Conservation (phyloP, 1,139 yeast genomes). For the Saccharomyces hybrid region DNA sequence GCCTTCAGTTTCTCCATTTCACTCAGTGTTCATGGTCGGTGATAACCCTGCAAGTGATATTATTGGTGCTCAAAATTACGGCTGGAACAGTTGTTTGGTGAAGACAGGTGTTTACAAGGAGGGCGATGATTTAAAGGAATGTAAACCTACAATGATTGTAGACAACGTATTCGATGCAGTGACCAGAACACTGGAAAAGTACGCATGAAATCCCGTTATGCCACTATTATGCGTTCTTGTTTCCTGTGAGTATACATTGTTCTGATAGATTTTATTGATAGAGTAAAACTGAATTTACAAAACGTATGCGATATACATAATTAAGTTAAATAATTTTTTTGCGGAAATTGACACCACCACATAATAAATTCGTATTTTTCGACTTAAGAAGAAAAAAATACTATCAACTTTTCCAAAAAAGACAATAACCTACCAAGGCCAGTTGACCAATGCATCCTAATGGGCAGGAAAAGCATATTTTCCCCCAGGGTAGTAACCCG, state of each 20-base stretch:
- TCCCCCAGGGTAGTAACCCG: neutral
- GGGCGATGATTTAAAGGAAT: constrained; percentile 43
- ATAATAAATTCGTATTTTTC: neutral
- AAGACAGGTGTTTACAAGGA: constrained; percentile 82
- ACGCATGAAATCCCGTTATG: neutral
- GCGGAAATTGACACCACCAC: neutral
- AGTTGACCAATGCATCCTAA: neutral
- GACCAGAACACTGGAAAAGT: constrained; percentile 22
- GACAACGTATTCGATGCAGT: constrained; percentile 36
- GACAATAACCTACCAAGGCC: neutral
- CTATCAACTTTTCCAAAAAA: neutral
- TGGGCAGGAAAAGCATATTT: neutral
- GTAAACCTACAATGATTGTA: constrained; percentile 35
- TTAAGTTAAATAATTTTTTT: neutral
- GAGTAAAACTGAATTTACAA: neutral
- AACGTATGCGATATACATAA: neutral
- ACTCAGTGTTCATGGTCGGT: constrained; percentile 81
- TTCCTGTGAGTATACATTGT: neutral
- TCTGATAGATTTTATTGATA: neutral
- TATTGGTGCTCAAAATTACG: constrained; percentile 75
- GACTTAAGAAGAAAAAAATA: neutral
- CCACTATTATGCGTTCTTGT: neutral
- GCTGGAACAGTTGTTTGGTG: constrained; percentile 82
- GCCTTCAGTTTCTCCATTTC: constrained; percentile 32
- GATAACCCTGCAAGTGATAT: constrained; percentile 94